Evolutionary conservation across 345 rosid species (phyloP).

Genomic region (Brassica carinata): DNA sequence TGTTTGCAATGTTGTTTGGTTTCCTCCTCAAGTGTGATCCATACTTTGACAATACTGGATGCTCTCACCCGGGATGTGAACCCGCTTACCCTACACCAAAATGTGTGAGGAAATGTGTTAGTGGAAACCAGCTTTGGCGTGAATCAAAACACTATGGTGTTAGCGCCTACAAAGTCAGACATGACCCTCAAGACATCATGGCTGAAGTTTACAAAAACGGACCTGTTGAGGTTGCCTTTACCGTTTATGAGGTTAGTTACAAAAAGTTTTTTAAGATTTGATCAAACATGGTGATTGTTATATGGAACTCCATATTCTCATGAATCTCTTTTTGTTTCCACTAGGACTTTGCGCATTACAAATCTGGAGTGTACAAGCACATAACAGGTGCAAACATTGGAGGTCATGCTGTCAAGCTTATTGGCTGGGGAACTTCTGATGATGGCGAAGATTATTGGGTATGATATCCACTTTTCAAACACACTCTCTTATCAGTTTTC

Average conservation of each 20-base stretch:
- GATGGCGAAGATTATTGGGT: slow-evolving; percentile 97
- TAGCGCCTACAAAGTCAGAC: slow-evolving; percentile 65
- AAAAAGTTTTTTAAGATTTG: too few species aligned
- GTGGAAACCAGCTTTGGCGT: slow-evolving; percentile 73
- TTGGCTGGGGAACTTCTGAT: slow-evolving; percentile 96
- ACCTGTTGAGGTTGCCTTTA: slow-evolving; percentile 90
- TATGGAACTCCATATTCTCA: neutral
- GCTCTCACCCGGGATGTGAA: slow-evolving; percentile 97
- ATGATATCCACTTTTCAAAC: slow-evolving; percentile 21
- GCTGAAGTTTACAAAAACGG: slow-evolving; percentile 83
- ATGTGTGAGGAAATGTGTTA: slow-evolving; percentile 44
- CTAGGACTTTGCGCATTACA: slow-evolving; percentile 95
- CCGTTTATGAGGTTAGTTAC: slow-evolving; percentile 77
- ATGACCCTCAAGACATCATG: slow-evolving; percentile 72
- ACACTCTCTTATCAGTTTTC: neutral
- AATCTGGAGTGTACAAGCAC: slow-evolving; percentile 90
- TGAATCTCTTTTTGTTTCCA: neutral
- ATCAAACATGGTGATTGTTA: too few species aligned
- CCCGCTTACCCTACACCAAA: slow-evolving; percentile 77
- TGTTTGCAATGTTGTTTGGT: slow-evolving; percentile 12
- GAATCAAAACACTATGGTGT: slow-evolving; percentile 79
- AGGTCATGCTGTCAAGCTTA: slow-evolving; percentile 94
- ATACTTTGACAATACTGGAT: slow-evolving; percentile 81
- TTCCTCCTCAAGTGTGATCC: slow-evolving; percentile 74
- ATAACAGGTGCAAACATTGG: slow-evolving; percentile 69